Percentiles rank a stretch among this genome's conserved stretches.
These are phyloP conservation scores for Teratosphaeria pseudoeucalypti DNA, from an alignment of 2,329 filamentous ascomycete genomes.

Conservation along the genomic window DNA sequence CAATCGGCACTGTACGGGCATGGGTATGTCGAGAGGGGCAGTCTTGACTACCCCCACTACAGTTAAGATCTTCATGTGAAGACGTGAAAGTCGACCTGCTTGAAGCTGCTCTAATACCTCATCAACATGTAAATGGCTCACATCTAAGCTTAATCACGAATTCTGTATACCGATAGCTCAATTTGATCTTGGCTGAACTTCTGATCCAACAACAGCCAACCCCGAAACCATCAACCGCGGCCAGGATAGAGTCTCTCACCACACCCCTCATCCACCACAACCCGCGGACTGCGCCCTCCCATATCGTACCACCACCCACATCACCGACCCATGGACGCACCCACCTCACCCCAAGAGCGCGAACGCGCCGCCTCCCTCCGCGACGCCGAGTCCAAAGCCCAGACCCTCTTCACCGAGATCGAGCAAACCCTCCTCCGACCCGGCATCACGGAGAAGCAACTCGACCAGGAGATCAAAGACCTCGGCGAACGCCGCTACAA, in stretches of 20 bases:
- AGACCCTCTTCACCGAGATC: slow-evolving; percentile 39
- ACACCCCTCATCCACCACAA: too few species aligned
- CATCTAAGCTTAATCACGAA: background rate
- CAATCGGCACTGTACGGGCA: background rate
- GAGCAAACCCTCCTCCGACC: slow-evolving; percentile 36
- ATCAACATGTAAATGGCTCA: background rate
- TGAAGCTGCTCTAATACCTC: too few species aligned
- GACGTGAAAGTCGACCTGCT: background rate
- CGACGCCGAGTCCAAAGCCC: slow-evolving; percentile 27
- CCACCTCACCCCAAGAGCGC: background rate
- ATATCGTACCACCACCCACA: background rate
- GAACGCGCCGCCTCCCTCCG: background rate
- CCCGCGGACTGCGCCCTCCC: too few species aligned
- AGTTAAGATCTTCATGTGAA: background rate
- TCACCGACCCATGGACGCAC: background rate
- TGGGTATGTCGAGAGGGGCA: background rate
- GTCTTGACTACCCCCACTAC: background rate
- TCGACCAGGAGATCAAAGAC: slow-evolving; percentile 40
- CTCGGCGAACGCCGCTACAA: slow-evolving; percentile 34
- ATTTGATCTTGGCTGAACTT: background rate
- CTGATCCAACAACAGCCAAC: background rate
- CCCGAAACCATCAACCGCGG: too few species aligned
- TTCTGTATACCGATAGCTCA: background rate
- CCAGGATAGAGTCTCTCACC: too few species aligned
- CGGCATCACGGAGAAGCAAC: slow-evolving; percentile 37